These are phyloP conservation scores for Pseudozyma sp. DNA, from an alignment of 1,284 basidiomycete species.

Conservation along the genomic window DNA sequence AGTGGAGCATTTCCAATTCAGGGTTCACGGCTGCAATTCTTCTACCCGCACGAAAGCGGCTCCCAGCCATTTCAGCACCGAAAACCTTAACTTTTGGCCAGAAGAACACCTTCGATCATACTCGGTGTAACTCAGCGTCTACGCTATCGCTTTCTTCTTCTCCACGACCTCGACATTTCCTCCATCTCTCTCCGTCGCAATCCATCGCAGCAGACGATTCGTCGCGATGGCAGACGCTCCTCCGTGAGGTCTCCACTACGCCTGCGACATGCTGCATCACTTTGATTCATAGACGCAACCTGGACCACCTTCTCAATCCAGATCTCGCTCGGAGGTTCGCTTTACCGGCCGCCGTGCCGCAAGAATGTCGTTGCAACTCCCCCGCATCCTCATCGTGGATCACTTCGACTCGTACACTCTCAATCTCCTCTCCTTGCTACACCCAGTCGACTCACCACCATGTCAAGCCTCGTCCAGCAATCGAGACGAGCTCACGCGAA, in stretches of 20 bases:
- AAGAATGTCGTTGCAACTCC: constrained; percentile 41
- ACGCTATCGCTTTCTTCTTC: too few relatives aligned
- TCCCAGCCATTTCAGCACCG: background rate
- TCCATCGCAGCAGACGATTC: background rate
- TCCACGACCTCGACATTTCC: too few relatives aligned
- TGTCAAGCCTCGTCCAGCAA: background rate
- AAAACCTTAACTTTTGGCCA: constrained; percentile 1
- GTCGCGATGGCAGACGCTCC: constrained; percentile 3
- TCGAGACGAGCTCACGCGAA: constrained; percentile 13
- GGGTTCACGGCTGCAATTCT: constrained; percentile 25
- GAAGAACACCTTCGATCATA: background rate
- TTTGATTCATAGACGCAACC: background rate
- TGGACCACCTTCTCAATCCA: background rate
- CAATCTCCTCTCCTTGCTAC: constrained; percentile 61
- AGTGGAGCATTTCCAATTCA: background rate
- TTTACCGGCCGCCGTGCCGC: background rate
- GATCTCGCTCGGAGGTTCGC: background rate
- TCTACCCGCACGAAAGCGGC: constrained; percentile 35
- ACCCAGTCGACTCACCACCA: constrained; percentile 1
- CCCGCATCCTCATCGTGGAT: constrained; percentile 64
- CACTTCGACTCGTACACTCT: constrained; percentile 68
- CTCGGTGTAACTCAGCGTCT: too few relatives aligned
- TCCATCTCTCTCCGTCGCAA: too few relatives aligned
- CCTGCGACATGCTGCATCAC: background rate
- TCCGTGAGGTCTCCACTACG: background rate